Base-by-base conservation (phyloP, 2,329 filamentous ascomycete genomes). In the Shiraia sp. region DNA sequence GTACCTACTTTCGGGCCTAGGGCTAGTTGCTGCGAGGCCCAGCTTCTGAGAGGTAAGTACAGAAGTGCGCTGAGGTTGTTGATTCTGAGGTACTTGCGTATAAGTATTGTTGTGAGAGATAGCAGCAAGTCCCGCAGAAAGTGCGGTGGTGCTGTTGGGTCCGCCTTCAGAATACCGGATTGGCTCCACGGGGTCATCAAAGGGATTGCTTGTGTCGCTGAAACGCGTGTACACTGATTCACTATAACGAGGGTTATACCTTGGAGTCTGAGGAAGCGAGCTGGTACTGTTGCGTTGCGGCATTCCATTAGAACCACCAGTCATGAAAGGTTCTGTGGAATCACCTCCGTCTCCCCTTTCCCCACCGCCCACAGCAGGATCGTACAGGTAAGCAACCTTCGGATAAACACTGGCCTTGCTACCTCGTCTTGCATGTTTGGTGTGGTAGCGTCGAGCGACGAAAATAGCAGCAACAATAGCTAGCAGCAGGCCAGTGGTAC, bases 361-460 rank as follows among this genome's bases (percentile, higher is more conserved):
- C 22, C 42, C 39, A 14, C 42, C 40, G 8, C 47, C 40, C 8
- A 47, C 43, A 6, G 45, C 45, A 35, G 67, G 60, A 37, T 69
- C 65, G 37, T 70, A 69, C 3, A 68, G 41, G 27, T 65, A 68
- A 6, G 62, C 63, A 6, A 58, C 37, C 36, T 66, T 55, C 0
- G 65, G 66, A 34, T 69, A 70, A 2, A 60, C 47, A 13, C 54
- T 57, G 8, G 43, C 55, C 3, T 46, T 50, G 37, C 58, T 61
- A 16, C 45, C 40, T 10, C 56, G 57, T 26, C 58, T 64, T 2
- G 46, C 42, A 26, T 53, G 57, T 2, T 47, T 47, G 13, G 51
- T 39, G 8, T 51, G 59, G 15, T 61, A 59, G 33, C 67, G 65
- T 13, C 65, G 65, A 36, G 54, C 57, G 19, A 71, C 34, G 42